Evolutionary conservation across 2,329 filamentous ascomycete genomes (phyloP), one percentile per base, ranked within the genome.

Genomic region (Aspergillus japonicus): DNA sequence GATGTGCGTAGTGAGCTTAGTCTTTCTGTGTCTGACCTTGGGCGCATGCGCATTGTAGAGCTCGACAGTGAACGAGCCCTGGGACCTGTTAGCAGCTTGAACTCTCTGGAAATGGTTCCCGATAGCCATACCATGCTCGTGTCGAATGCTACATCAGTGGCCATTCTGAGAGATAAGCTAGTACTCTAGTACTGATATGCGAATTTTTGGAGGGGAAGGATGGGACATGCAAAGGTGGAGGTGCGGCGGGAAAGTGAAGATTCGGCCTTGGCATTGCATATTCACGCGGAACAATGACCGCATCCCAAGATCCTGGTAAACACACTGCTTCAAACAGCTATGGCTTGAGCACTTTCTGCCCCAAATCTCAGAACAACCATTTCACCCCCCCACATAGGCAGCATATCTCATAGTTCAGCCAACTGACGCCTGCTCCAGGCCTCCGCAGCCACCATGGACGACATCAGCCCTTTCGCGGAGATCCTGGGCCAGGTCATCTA

Each of bases 31-130:
- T 55, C 64, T 60, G 70, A 83, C 82, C 74, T 82, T 91, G 44
- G 95, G 94, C 19, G 94, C 94, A 80, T 98, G 93, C 26, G 85
- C 77, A 54, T 85, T 89, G 86, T 98, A 98, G 61, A 99, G 90
- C 80, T 99, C 95, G 64, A 98, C 78, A 60, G 85, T 86, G 74
- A 99, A 89, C 50, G 85, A 84, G 75, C 95, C 92, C 92, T 96
- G 66, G 2, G 24, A 26, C 29, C 16, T 6, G 61, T 73, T 64
- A 72, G 64, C 49, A 12, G 35, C 21, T 26, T 31, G 33, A 39
- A 52, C 47, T 19, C 19, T 35, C 12, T 8, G 4, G 50, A 29
- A 29, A n/a, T 19, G 8, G 57, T 3, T 48, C 39, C 29, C 52
- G 42, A 14, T 39, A n/a, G 26, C 57, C 75, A 58, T 81, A 91